Conservation (phyloP, 805 yeast species). For the Metschnikowia peoriensis region DNA sequence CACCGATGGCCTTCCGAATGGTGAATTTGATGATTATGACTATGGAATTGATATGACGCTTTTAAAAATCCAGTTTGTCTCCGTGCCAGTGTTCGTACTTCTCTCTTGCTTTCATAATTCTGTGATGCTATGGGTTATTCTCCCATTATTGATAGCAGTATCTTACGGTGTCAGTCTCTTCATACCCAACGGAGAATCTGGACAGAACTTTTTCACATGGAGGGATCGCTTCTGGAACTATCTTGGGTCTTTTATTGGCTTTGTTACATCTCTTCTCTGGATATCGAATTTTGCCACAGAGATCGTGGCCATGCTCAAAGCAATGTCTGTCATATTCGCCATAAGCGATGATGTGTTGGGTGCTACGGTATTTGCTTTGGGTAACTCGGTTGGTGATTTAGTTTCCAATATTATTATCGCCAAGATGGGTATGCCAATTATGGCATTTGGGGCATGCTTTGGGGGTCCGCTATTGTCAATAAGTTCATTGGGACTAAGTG, state of each 20-base stretch:
- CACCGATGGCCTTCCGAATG: neutral
- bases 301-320: slow-evolving; percentile 61
- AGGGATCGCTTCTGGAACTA: slow-evolving; percentile 18
- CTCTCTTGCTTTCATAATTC: slow-evolving; percentile 5
- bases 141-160: neutral
- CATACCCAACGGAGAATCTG: neutral
- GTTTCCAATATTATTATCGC: slow-evolving; percentile 82
- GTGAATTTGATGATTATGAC: slow-evolving; percentile 5
- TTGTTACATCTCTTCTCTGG: slow-evolving; percentile 62
- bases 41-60: slow-evolving; percentile 8
- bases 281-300: slow-evolving; percentile 69
- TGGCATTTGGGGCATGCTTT: slow-evolving; percentile 95
- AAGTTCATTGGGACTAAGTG: slow-evolving; percentile 74
- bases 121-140: neutral
- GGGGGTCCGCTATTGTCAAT: slow-evolving; percentile 87
- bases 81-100: slow-evolving; percentile 6
- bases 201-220: slow-evolving; percentile 9
- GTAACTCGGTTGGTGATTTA: slow-evolving; percentile 89
- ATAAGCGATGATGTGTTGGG: slow-evolving; percentile 83
- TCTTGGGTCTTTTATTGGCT: slow-evolving; percentile 52
- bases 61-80: slow-evolving; percentile 10
- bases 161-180: slow-evolving; percentile 3
- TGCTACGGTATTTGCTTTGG: slow-evolving; percentile 83
- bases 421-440: slow-evolving; percentile 73
- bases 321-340: slow-evolving; percentile 55